phyloP scores from a whole-genome alignment of 768 basidiomycete genomes.

The Austroboletus eburneus region DNA sequence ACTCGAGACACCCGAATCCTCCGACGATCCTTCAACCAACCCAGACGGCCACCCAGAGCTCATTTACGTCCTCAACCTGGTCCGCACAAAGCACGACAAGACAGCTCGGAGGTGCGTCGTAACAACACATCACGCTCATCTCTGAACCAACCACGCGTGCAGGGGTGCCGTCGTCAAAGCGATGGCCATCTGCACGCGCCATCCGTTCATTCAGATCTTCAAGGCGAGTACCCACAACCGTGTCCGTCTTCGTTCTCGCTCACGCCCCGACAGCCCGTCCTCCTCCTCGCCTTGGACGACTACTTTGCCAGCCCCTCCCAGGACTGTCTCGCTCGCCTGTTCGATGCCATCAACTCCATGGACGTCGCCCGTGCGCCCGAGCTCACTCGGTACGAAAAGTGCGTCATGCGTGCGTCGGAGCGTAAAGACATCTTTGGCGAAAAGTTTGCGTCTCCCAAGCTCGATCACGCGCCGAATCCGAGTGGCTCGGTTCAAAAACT shows the following conservation, averaged over 20 bases:
- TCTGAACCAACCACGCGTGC: constrained; percentile 6
- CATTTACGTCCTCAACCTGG: constrained; percentile 86
- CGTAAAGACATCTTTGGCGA: constrained; percentile 90
- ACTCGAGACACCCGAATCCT: constrained; percentile 47
- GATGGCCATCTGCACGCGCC: constrained; percentile 87
- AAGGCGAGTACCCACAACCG: constrained; percentile 51
- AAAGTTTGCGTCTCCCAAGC: constrained; percentile 49
- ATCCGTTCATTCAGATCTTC: constrained; percentile 95
- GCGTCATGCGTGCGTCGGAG: constrained; percentile 86
- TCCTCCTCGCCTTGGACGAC: constrained; percentile 91
- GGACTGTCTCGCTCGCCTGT: constrained; percentile 84
- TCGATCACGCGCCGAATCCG: constrained; percentile 6
- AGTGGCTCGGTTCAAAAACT: constrained; percentile 26
- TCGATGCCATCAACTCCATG: constrained; percentile 92
- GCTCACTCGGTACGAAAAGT: constrained; percentile 77
- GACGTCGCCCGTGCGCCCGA: constrained; percentile 74
- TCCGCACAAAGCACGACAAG: constrained; percentile 89
- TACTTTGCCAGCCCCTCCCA: constrained; percentile 89
- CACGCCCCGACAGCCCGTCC: constrained; percentile 63
- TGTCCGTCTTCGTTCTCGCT: not conserved
- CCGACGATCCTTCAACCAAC: constrained; percentile 24
- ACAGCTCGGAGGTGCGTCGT: constrained; percentile 68
- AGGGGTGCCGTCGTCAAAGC: constrained; percentile 95
- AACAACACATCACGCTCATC: too few species aligned
- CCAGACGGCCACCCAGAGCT: constrained; percentile 44